Evolutionary conservation across 495 filamentous ascomycete genomes (phyloP), one percentile per base, ranked within the genome.

Genomic region (Rhizodiscina lignyota): DNA sequence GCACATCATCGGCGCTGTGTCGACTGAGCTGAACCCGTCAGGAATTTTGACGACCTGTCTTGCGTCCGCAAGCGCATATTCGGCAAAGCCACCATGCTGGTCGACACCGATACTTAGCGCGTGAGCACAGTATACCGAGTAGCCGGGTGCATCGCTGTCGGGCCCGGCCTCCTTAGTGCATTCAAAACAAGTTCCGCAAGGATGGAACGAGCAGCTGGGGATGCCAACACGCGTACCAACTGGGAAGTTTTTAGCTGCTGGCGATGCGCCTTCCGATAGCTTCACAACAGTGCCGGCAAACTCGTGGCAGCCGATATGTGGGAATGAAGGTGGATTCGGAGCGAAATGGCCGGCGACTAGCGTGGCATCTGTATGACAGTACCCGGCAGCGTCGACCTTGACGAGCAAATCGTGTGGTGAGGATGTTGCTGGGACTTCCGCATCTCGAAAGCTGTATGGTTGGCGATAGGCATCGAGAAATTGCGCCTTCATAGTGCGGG

Each of bases 341-440:
- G 48, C 39, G 51, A 59, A 55, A 12, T 50, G 40, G 18, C 55
- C 55, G 12, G 43, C 38, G 23, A 48, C 50, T 15, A 57, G 50
- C 8, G 57, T 54, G 20, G 36, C 42, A 37, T 59, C 55, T 10
- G 55, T 56, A 43, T 59, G 55, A 40, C 55, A 59, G 43, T 59
- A 59, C 5, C 53, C 56, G 4, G 55, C 55, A 2, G 54, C 55
- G 26, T 49, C 44, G 8, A 59, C 55, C 34, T 50, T 50, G 42
- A 59, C 43, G 2, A 59, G 45, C 6, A 59, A 26, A 28, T 57
- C 55, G 28, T 54, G 30, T 13, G 54, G 47, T 0, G 33, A 31
- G 12, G 43, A 23, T 13, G 48, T 40, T 5, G 36, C 24, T 5
- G 55, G 55, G 15, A 52, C 20, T 0, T 47, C 47, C 15, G 52